Percentiles rank a stretch among this genome's conserved stretches.
These are phyloP conservation scores for Ehretia macrophylla DNA, from an alignment of 257 asterid species.

Conservation along the genomic window DNA sequence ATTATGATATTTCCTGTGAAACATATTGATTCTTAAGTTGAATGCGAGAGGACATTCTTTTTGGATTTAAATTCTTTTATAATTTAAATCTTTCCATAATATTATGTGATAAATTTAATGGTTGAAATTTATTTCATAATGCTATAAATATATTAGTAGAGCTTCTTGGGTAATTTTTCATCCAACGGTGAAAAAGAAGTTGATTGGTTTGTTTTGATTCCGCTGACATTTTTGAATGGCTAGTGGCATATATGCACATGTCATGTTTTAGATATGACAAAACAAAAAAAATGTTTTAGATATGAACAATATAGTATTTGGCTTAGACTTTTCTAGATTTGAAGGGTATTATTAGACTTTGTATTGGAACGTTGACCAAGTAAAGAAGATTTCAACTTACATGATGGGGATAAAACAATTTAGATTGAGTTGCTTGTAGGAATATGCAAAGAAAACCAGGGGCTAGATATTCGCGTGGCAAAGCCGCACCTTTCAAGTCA, in stretches of 20 bases:
- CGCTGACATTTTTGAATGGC: conserved; percentile 42
- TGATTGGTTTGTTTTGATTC: conserved; percentile 8
- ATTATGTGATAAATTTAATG: too few species aligned
- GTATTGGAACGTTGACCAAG: conserved; percentile 35
- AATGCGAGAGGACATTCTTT: neutral
- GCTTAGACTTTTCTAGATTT: neutral
- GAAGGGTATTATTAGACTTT: conserved; percentile 17
- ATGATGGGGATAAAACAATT: neutral
- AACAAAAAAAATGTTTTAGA: conserved; percentile 35
- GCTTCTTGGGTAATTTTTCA: too few species aligned
- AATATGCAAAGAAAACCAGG: neutral
- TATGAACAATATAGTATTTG: conserved; percentile 3
- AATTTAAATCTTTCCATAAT: too few species aligned
- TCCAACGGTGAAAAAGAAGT: neutral
- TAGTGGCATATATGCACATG: conserved; percentile 41
- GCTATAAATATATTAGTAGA: too few species aligned
- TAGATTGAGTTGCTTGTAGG: neutral
- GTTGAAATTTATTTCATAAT: too few species aligned
- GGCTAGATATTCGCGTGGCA: too few species aligned
- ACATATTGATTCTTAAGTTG: conserved; percentile 2
- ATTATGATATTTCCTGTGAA: neutral
- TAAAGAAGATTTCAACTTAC: conserved; percentile 15
- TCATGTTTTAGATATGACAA: conserved; percentile 31
- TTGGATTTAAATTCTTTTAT: too few species aligned
- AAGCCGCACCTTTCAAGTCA: too few species aligned